Base-by-base conservation (phyloP, 108 stramenopile species). In the Skeletonema marinoi region DNA sequence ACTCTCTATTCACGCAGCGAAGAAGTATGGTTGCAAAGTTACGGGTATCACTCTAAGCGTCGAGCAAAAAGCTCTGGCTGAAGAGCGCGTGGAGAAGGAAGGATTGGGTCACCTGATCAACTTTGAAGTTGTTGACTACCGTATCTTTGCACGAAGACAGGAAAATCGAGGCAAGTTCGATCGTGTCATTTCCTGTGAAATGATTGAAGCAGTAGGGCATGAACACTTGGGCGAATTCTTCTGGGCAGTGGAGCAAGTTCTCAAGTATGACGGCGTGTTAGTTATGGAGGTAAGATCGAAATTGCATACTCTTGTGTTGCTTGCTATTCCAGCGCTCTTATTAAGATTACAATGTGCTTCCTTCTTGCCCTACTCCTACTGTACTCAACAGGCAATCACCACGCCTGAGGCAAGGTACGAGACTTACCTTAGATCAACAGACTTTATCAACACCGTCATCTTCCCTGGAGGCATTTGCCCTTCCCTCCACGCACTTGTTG, bases 191-290 rank as follows among this genome's bases (percentile, higher is more conserved):
- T 92, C 92, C 59, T 96, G 96, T 74, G 98, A 99, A 74, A 99
- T 99, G 98, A 97, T 99, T 72, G 98, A 99, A 68, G 98, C 98
- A 31, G 98, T 99, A 7, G 98, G 98, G n/a, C 97, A 98, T 78
- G 93, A 95, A 36, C 93, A 97, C 66, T 87, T 92, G 14, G 82
- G 77, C 13, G 90, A 89, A 62, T 99, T 94, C 85, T 98, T 93
- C 74, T 94, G 89, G 84, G 91, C 95, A 14, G 93, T 96, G 3
- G 97, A 97, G 31, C 90, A 90, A 69, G 91, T 97, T 16, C 80
- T 99, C 48, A 81, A 75, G 25, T 92, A 85, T 32, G 90, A 88
- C 56, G 98, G 98, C 8, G 78, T 92, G 17, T 83, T 97, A 31
- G 97, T 97, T 8, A 97, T 99, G 94, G 93, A 98, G 84, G 98